Evolutionary conservation across 352 stramenopile species (phyloP).

Genomic region (Nothophytophthora sp.): DNA sequence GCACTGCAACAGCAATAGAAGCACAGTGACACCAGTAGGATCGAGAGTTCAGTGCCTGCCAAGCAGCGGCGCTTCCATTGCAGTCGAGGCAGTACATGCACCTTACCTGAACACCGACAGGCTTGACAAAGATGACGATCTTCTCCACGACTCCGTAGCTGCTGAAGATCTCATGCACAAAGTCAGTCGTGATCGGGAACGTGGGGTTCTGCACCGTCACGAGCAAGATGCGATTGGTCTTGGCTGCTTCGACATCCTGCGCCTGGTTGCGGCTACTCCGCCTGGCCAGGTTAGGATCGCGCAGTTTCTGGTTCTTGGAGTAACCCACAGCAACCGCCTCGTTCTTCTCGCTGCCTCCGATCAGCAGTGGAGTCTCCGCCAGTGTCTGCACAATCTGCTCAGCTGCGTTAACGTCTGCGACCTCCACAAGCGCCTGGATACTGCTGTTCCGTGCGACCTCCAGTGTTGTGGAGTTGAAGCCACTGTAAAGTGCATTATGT

Average conservation of each 20-base stretch:
- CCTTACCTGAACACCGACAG: slow-evolving; percentile 44
- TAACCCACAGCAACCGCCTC: slow-evolving; percentile 36
- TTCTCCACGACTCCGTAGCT: slow-evolving; percentile 58
- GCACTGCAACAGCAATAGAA: slow-evolving; percentile 22
- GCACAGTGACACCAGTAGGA: background rate
- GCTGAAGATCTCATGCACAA: slow-evolving; percentile 51
- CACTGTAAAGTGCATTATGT: slow-evolving; percentile 52
- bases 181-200: slow-evolving; percentile 57
- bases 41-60: too few relatives aligned
- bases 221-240: slow-evolving; percentile 59
- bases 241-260: slow-evolving; percentile 3
- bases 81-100: background rate
- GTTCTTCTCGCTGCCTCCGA: slow-evolving; percentile 19
- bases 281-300: slow-evolving; percentile 25
- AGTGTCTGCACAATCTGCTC: slow-evolving; percentile 27
- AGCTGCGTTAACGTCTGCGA: slow-evolving; percentile 31
- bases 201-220: slow-evolving; percentile 68
- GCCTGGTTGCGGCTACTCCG: slow-evolving; percentile 4
- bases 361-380: slow-evolving; percentile 21
- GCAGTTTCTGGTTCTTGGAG: slow-evolving; percentile 68
- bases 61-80: too few relatives aligned
- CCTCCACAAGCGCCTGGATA: slow-evolving; percentile 54
- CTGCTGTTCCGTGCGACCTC: slow-evolving; percentile 28
- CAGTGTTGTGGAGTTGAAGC: slow-evolving; percentile 35
- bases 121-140: slow-evolving; percentile 65